A percentile compares a stretch with the other conserved stretches of the same genome.
These are phyloP conservation scores for Epichloe brachyelytri DNA, from an alignment of 2,329 filamentous ascomycete species.

Conservation along the genomic window DNA sequence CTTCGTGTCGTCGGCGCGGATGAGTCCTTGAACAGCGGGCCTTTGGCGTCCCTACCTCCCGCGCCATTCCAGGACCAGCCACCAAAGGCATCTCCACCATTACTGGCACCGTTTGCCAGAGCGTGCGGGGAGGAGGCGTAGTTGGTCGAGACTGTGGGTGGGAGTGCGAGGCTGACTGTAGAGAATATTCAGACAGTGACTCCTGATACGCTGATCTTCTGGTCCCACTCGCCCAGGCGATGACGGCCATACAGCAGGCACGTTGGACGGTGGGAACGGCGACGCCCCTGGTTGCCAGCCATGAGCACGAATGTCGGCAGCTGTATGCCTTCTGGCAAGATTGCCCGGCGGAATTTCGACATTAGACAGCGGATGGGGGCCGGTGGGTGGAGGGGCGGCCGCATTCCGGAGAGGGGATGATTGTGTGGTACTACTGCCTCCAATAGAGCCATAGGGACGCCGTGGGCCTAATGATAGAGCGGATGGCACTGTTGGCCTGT, in stretches of 20 bases:
- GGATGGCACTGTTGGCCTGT: constrained; percentile 69
- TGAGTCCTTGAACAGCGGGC: constrained; percentile 37
- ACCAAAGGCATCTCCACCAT: constrained; percentile 32
- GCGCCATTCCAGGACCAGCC: constrained; percentile 45
- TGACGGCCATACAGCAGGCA: constrained; percentile 39
- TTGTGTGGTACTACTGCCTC: constrained; percentile 54
- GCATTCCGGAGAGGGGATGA: constrained; percentile 63
- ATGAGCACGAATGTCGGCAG: constrained; percentile 85
- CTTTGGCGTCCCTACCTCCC: constrained; percentile 34
- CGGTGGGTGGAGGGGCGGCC: constrained; percentile 48
- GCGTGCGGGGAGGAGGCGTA: constrained; percentile 39
- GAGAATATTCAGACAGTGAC: constrained; percentile 42
- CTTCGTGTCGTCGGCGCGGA: constrained; percentile 43
- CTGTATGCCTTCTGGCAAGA: constrained; percentile 76
- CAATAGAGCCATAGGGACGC: constrained; percentile 78
- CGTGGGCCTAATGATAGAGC: constrained; percentile 64
- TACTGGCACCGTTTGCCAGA: constrained; percentile 26
- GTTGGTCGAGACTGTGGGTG: constrained; percentile 38
- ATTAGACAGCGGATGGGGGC: constrained; percentile 51
- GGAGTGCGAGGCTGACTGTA: constrained; percentile 29
- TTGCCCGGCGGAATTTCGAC: constrained; percentile 53
- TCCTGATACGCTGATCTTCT: constrained; percentile 45
- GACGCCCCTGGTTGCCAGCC: constrained; percentile 57
- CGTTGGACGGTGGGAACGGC: constrained; percentile 49
- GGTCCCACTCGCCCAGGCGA: constrained; percentile 36